Conservation (phyloP, 1,139 yeast genomes). For the Petasospora rhodanensis region DNA sequence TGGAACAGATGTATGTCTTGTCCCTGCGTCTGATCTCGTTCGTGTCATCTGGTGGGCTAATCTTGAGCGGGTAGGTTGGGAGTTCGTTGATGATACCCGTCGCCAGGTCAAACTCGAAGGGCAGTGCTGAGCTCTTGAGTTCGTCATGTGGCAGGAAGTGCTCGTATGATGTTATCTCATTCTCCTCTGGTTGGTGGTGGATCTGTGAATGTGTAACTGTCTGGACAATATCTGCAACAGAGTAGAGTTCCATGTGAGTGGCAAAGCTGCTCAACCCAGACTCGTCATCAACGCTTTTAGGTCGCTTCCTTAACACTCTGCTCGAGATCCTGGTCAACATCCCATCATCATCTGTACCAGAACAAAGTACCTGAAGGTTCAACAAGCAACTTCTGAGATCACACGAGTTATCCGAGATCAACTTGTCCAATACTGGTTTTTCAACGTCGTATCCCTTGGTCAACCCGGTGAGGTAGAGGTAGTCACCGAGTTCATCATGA, state of each 20-base stretch:
- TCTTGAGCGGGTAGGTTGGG: constrained; percentile 7
- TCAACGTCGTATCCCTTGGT: constrained; percentile 36
- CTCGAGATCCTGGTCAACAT: not conserved
- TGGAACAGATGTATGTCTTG: constrained; percentile 13
- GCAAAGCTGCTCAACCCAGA: constrained; percentile 13
- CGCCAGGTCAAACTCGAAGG: constrained; percentile 19
- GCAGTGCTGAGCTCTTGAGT: constrained; percentile 12
- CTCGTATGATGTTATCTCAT: constrained; percentile 37
- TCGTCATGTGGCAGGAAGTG: constrained; percentile 27
- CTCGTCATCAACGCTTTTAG: constrained; percentile 3
- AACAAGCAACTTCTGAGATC: constrained; percentile 57
- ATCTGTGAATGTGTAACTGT: constrained; percentile 35
- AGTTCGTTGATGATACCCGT: constrained; percentile 7
- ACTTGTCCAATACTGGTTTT: constrained; percentile 29
- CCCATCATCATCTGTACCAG: constrained; percentile 1
- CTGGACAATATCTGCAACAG: constrained; percentile 38
- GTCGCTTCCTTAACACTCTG: no score
- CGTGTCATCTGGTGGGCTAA: not conserved
- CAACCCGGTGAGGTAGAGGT: constrained; percentile 39
- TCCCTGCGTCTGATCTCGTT: constrained; percentile 10
- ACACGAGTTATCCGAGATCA: constrained; percentile 33
- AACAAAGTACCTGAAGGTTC: constrained; percentile 57
- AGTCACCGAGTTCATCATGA: constrained; percentile 28
- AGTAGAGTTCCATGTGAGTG: constrained; percentile 32
- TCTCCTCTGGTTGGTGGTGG: constrained; percentile 32